These are phyloP conservation scores for Cyclostephanos tholiformis DNA, from an alignment of 108 stramenopile genomes.

Conservation along the genomic window DNA sequence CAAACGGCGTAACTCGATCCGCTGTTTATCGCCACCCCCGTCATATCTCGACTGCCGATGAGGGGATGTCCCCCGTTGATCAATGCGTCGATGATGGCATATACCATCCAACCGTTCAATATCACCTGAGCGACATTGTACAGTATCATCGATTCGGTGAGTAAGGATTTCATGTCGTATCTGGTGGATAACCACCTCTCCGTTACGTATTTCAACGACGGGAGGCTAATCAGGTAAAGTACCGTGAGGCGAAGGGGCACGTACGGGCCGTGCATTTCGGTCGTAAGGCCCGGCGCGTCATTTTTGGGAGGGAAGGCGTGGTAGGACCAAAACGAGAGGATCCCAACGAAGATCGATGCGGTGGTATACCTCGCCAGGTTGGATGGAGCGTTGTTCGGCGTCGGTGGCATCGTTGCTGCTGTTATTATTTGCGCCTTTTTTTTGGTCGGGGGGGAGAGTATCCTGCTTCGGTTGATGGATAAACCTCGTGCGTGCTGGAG, in stretches of 20 bases:
- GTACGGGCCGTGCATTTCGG: conserved; percentile 60
- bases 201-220: conserved; percentile 62
- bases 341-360: conserved; percentile 64
- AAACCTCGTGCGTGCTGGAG: too few species aligned
- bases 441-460: too few species aligned
- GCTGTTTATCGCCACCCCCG: conserved; percentile 56
- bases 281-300: conserved; percentile 62
- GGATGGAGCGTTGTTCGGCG: conserved; percentile 37
- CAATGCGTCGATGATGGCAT: conserved; percentile 69
- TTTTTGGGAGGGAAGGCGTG: conserved; percentile 58
- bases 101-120: conserved; percentile 97
- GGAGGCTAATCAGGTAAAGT: conserved; percentile 74
- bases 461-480: too few species aligned
- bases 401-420: not conserved
- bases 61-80: conserved; percentile 78
- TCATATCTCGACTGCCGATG: conserved; percentile 59
- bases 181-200: conserved; percentile 47
- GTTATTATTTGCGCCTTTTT: too few species aligned
- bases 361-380: conserved; percentile 70
- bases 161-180: conserved; percentile 77
- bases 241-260: conserved; percentile 65
- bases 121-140: conserved; percentile 96
- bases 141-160: conserved; percentile 87
- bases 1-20: conserved; percentile 89
- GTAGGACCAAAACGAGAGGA: conserved; percentile 77